Evolutionary conservation across 2,329 filamentous ascomycete species (phyloP).

Genomic region (Phaeosphaeriaceae sp.): DNA sequence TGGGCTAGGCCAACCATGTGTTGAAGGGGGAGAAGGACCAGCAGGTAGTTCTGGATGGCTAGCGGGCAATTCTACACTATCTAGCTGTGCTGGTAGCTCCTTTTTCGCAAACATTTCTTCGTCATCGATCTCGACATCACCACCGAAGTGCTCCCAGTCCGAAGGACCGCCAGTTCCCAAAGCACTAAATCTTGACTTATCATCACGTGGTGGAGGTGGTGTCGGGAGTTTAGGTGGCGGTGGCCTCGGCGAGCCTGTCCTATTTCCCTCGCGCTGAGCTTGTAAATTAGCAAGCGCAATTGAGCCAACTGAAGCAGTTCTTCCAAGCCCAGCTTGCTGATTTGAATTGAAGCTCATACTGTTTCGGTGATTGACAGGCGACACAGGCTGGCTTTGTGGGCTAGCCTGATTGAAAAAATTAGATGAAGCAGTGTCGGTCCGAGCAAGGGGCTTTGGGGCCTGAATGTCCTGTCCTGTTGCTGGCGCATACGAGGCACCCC

Average conservation of each 20-base stretch:
- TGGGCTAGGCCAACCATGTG: slow-evolving; percentile 42
- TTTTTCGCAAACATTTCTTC: slow-evolving; percentile 43
- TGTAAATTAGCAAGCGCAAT: slow-evolving; percentile 39
- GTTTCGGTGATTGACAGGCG: slow-evolving; percentile 37
- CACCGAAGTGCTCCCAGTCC: slow-evolving; percentile 48
- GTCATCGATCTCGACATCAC: slow-evolving; percentile 43
- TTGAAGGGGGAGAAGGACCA: slow-evolving; percentile 31
- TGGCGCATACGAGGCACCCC: slow-evolving; percentile 23
- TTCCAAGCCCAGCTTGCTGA: slow-evolving; percentile 21
- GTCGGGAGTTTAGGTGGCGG: slow-evolving; percentile 22
- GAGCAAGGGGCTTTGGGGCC: slow-evolving; percentile 34
- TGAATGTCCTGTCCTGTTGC: slow-evolving; percentile 29
- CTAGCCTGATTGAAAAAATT: slow-evolving; percentile 34
- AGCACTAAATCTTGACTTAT: slow-evolving; percentile 39
- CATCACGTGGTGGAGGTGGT: slow-evolving; percentile 34
- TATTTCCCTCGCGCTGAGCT: slow-evolving; percentile 31
- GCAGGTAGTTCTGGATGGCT: slow-evolving; percentile 9
- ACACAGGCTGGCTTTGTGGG: slow-evolving; percentile 41
- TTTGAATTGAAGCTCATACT: slow-evolving; percentile 32
- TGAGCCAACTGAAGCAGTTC: slow-evolving; percentile 41
- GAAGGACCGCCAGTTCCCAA: slow-evolving; percentile 44
- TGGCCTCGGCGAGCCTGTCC: slow-evolving; percentile 34
- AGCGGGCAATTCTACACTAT: slow-evolving; percentile 39
- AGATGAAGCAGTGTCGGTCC: slow-evolving; percentile 30
- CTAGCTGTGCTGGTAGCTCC: slow-evolving; percentile 23